Conservation (phyloP, 495 filamentous ascomycete species). For the Xylaria sp. region DNA sequence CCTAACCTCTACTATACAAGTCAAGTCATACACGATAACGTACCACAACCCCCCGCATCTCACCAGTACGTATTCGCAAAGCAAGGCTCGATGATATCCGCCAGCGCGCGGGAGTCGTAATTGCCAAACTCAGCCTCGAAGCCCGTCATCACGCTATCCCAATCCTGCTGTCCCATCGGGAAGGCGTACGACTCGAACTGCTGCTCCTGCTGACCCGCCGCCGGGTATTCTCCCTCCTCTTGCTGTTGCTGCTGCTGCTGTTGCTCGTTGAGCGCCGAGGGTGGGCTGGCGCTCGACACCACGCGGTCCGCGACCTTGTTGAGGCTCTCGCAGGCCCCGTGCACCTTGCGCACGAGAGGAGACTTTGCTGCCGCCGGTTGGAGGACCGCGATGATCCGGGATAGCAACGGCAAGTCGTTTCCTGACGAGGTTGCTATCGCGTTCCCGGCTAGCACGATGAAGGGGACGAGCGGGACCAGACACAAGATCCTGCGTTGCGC, state of each 20-base stretch:
- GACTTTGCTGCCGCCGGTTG: constrained; percentile 24
- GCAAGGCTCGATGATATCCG: constrained; percentile 38
- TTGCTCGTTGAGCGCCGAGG: background rate
- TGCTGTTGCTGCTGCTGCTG: background rate
- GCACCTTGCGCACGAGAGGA: constrained; percentile 28
- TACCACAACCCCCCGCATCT: background rate
- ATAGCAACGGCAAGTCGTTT: constrained; percentile 51
- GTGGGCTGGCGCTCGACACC: constrained; percentile 27
- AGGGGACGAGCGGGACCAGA: constrained; percentile 69
- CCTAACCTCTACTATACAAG: background rate
- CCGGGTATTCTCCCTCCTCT: background rate
- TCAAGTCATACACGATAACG: too few relatives aligned
- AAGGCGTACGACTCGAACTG: constrained; percentile 29
- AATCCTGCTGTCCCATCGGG: constrained; percentile 39
- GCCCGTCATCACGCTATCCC: constrained; percentile 37
- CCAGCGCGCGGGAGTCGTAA: constrained; percentile 31
- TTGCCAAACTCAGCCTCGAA: constrained; percentile 36
- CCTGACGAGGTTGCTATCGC: constrained; percentile 58
- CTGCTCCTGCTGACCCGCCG: background rate
- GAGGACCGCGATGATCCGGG: constrained; percentile 25
- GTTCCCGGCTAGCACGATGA: constrained; percentile 73
- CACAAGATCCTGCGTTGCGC: constrained; percentile 26
- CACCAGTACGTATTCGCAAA: constrained; percentile 34
- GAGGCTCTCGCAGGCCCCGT: constrained; percentile 36
- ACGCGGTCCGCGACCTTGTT: constrained; percentile 28